A percentile compares a stretch with the other conserved stretches of the same genome.
phyloP scores from a whole-genome alignment of 768 basidiomycete species.

The Collybia nuda region DNA sequence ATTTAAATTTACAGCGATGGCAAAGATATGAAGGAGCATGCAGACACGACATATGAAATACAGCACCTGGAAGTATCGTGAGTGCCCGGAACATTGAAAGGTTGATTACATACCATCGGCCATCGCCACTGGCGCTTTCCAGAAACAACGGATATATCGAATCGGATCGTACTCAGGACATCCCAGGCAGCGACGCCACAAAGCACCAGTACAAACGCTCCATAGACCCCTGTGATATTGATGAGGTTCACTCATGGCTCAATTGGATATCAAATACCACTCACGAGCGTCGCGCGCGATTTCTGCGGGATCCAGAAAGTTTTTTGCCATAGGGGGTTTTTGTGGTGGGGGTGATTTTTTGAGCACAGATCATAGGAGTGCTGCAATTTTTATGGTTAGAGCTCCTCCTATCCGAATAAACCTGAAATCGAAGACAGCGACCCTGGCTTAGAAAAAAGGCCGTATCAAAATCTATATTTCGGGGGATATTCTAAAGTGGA shows the following conservation, averaged over 20 bases:
- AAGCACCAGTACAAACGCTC: constrained; percentile 27
- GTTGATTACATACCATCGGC: constrained; percentile 26
- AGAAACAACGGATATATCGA: constrained; percentile 29
- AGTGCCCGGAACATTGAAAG: too few relatives aligned
- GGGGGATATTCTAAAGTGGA: too few relatives aligned
- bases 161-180: constrained; percentile 25
- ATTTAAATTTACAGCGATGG: constrained; percentile 31
- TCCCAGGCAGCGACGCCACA: constrained; percentile 33
- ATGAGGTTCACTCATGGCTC: background rate
- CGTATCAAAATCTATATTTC: too few relatives aligned
- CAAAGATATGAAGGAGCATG: constrained; percentile 32
- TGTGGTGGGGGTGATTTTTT: background rate
- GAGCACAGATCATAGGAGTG: background rate
- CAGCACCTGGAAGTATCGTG: constrained; percentile 19
- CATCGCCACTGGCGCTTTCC: constrained; percentile 29
- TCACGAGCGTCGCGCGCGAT: constrained; percentile 26
- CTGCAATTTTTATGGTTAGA: too few relatives aligned
- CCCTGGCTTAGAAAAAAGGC: too few relatives aligned
- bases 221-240: constrained; percentile 25
- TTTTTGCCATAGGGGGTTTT: background rate
- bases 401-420: too few relatives aligned
- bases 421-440: too few relatives aligned
- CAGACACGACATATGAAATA: constrained; percentile 30
- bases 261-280: constrained; percentile 4
- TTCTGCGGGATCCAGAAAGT: constrained; percentile 25